These are phyloP conservation scores for Brassica juncea DNA, from an alignment of 345 rosid species.

Conservation along the genomic window DNA sequence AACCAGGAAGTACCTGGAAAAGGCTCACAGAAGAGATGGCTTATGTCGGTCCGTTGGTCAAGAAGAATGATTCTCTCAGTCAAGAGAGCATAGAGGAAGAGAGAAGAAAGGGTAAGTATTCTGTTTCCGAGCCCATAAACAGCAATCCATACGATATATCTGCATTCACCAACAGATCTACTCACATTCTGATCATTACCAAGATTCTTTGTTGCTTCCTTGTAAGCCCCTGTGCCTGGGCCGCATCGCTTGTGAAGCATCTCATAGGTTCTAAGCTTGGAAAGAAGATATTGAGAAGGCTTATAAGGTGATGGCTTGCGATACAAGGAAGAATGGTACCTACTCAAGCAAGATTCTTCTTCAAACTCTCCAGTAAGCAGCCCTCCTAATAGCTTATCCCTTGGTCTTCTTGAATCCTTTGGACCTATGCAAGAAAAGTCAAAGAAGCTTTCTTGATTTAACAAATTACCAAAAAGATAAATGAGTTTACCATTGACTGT, in stretches of 20 bases:
- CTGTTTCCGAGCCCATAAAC: constrained; percentile 45
- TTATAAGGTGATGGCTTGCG: background rate
- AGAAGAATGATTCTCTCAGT: too few relatives aligned
- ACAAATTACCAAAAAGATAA: too few relatives aligned
- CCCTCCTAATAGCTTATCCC: constrained; percentile 39
- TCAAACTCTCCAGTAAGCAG: constrained; percentile 33
- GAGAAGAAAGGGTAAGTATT: constrained; percentile 33
- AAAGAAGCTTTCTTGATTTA: too few relatives aligned
- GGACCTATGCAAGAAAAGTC: constrained; percentile 4
- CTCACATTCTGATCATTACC: background rate
- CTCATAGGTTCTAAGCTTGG: background rate
- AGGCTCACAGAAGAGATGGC: background rate
- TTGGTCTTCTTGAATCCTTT: background rate
- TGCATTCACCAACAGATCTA: background rate
- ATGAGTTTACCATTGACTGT: too few relatives aligned
- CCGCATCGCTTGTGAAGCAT: background rate
- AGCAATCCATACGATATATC: background rate
- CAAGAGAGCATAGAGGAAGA: too few relatives aligned
- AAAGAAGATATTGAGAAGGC: background rate
- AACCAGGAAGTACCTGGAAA: background rate
- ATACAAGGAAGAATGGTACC: constrained; percentile 8
- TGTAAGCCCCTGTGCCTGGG: background rate
- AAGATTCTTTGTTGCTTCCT: background rate
- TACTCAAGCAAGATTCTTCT: constrained; percentile 39
- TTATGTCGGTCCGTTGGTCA: background rate